Evolutionary conservation across 768 basidiomycete genomes (phyloP), one percentile per base, ranked within the genome.

Genomic region (Trichaptum fuscoviolaceum): DNA sequence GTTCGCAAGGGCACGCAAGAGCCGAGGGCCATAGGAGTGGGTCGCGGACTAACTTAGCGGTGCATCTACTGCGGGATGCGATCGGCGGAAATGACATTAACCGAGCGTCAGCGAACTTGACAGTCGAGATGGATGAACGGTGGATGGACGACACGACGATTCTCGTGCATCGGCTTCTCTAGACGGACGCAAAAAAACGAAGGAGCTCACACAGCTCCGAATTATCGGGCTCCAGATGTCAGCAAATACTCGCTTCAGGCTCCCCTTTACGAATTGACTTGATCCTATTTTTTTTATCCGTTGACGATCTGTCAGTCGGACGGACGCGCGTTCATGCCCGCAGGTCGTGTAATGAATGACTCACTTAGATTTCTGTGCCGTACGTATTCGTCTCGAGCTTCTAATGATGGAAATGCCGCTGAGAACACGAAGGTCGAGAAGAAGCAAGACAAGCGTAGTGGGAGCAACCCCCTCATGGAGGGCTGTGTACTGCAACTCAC

Each of bases 121-220:
- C 84, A 4, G 79, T 83, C 30, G 84, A 86, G 73, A 80, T 80
- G 74, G 68, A 70, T 26, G 74, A 71, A 36, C 72, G 77, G 62
- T 86, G 85, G 85, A 84, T 86, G 81, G 86, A 87, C 70, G 86
- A 87, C 71, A 85, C 83, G 1, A 86, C 85, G 0, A 76, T 86
- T 20, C 58, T 85, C 6, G 79, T 84, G 8, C 69, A 67, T 36
- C 58, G 27, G 9, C 42, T 71, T 2, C 15, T 34, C 25, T 61
- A 18, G 24, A 17, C 42, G 59, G 24, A 17, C 42, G 15, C 20
- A 4, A 20, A 52, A 36, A 52, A 12, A 20, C 15, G 20, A 15
- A 17, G 35, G 35, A 36, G 35, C 7, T 17, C 35, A 17, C 42
- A 52, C 42, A 2, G 10, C 42, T 15, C 42, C 42, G 42, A 2